Base-by-base conservation (phyloP, 805 yeast genomes). In the Saturnispora zaruensis region DNA sequence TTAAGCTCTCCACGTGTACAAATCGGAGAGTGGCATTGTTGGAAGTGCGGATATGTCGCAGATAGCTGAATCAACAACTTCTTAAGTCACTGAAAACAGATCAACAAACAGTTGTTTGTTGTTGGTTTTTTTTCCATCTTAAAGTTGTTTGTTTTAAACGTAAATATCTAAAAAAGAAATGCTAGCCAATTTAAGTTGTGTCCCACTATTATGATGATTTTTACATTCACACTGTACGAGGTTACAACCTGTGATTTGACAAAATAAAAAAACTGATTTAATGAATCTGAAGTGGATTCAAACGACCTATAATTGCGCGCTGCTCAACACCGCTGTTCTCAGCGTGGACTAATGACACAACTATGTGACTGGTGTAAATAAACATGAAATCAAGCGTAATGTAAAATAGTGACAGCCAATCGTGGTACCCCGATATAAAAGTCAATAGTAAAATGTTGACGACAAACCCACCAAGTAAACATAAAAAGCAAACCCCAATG, bases 151-250 rank as follows among this genome's bases (percentile, higher is more conserved):
- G n/a, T 46, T 25, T 50, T 54, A 59, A 65, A 43, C 60, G 66
- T 72, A 24, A 68, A 62, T 64, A 55, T 54, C 50, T 44, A 62
- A 61, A 56, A 59, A 64, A 65, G 66, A 70, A 64, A 18, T 7
- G 40, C 40, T 14, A 64, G 70, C 75, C 70, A 74, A 71, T 53
- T 43, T 16, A 6, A 21, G 11, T 26, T 37, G 23, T 11, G 24
- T 33, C 44, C 44, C 44, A 41, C 21, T 25, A 41, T 21, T 41
- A 48, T 48, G 50, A 48, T 41, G 46, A 48, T 42, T 41, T 42
- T 48, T 48, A 42, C 75, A 77, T 77, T 77, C 82, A 77, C 78
- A 75, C 78, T 75, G 77, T 75, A 73, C 66, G 75, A 74, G 73
- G 40, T 36, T 36, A 36, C 40, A 63, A 59, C 54, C 61, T 66